Evolutionary conservation across 129 eudicot genomes (phyloP), one percentile per base, ranked within the genome.

Genomic region (Centella asiatica): DNA sequence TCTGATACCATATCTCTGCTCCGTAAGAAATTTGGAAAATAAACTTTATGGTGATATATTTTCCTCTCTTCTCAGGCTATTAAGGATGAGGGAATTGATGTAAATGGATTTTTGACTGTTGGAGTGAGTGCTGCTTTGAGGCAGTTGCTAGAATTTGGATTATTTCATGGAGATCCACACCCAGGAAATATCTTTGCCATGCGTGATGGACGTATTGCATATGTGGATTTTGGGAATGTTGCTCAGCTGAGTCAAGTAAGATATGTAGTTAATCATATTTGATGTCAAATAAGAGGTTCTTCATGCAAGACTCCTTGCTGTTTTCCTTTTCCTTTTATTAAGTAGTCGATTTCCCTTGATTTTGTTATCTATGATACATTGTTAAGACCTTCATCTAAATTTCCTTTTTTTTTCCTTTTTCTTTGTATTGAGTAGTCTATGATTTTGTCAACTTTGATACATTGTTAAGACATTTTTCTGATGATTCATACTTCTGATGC

Each of bases 141-240:
- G 50, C 99, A 92, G 76, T 76, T 92, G 71, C 77, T 92, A 5
- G 99, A 92, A 64, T 92, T 92, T 78, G 99, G 99, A 52, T 73
- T 92, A 57, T 92, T 92, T 67, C 99, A 92, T 76, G 99, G 99
- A 67, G 99, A 92, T 70, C 99, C 99, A 48, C 99, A 92, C 81
- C 99, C 99, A 67, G 99, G 99, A 74, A 92, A 92, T 76, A 85
- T 92, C 45, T 92, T 92, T 76, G 96, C 96, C 31, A 92, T 92
- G 99, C 99, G 95, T 56, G 99, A 92, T 78, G 99, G 99, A 36
- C 92, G 99, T 50, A 92, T 92, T 58, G 99, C 96, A 32, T 92
- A 92, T 67, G 99, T 92, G 56, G 99, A 92, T 71, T 92, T 92
- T 65, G 99, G 99, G 57, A 92, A 92, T 72, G 99, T 92, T 73